Evolutionary conservation across 768 basidiomycete species (phyloP), one percentile per base, ranked within the genome.

Genomic region (Lactarius sanguifluus): DNA sequence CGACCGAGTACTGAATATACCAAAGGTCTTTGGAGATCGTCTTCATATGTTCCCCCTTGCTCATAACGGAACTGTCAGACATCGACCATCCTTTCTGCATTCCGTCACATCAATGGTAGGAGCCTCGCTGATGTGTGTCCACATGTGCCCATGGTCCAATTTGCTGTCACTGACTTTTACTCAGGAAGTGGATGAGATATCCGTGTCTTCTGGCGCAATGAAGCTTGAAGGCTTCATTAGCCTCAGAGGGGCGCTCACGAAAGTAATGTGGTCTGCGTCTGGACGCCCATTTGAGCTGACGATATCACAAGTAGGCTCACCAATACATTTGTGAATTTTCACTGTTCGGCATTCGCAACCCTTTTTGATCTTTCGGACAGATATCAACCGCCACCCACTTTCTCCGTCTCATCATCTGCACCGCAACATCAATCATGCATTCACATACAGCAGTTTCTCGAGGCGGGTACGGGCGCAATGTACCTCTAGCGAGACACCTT

Each of bases 191-290:
- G 89, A 94, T 68, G 82, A 84, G 63, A 81, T 94, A 58, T 71
- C 85, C 34, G 76, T 81, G 1, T 72, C 71, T 40, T 80, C 76
- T n/a, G 87, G 79, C 10, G 77, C 80, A 18, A 76, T 89, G 72
- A 82, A 75, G 54, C 77, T 93, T 9, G 80, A 88, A 64, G 96
- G 96, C 0, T 98, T 98, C 74, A 86, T 97, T 64, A 91, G 92
- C 73, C 80, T 94, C 6, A 83, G 85, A 20, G 92, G 92, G 9
- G 83, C 89, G 28, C 77, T 81, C 67, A 88, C 91, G 25, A 94
- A 89, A 80, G 94, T 52, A 88, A 67, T 62, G 71, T 66, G 64
- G 70, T 72, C 59, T 69, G 66, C 58, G 60, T 32, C n/a, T 25
- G 34, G 23, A 56, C 45, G 15, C 7, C n/a, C 55, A 32, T 55